phyloP scores from a whole-genome alignment of 1,284 basidiomycete species.

The Ustilago xerochloae region DNA sequence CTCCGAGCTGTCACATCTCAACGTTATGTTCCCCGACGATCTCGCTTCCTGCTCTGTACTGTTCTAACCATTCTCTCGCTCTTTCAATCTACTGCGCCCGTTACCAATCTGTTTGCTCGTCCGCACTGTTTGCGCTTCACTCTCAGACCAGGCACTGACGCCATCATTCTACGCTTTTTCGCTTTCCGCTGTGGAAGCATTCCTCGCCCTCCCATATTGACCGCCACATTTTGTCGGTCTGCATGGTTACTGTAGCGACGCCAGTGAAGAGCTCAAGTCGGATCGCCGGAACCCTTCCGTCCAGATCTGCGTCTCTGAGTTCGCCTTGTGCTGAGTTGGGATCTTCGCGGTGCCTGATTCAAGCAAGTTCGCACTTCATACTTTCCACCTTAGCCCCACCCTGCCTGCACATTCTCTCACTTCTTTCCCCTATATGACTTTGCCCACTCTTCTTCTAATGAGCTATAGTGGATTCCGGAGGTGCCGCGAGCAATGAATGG shows the following conservation, averaged over 20 bases:
- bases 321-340: background rate
- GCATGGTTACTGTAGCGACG: no score
- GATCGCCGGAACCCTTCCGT: conserved; percentile 6
- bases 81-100: background rate
- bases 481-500: background rate
- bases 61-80: no score
- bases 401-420: background rate
- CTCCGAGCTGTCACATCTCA: conserved; percentile 27
- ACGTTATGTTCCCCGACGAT: background rate
- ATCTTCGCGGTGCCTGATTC: conserved; percentile 2
- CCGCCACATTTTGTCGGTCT: no score
- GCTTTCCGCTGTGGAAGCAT: background rate
- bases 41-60: background rate
- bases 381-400: background rate
- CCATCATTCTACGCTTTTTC: background rate
- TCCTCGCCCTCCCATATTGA: conserved; percentile 4
- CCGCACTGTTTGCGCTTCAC: background rate
- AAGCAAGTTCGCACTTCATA: no score
- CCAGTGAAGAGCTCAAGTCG: background rate
- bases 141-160: background rate
- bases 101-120: no score
- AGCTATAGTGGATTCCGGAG: background rate
- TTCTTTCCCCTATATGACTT: background rate
- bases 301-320: background rate
- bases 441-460: no score